Percentiles rank a stretch among this genome's conserved stretches.
phyloP scores from a whole-genome alignment of 179 eudicot species.

The Monotropa hypopitys region DNA sequence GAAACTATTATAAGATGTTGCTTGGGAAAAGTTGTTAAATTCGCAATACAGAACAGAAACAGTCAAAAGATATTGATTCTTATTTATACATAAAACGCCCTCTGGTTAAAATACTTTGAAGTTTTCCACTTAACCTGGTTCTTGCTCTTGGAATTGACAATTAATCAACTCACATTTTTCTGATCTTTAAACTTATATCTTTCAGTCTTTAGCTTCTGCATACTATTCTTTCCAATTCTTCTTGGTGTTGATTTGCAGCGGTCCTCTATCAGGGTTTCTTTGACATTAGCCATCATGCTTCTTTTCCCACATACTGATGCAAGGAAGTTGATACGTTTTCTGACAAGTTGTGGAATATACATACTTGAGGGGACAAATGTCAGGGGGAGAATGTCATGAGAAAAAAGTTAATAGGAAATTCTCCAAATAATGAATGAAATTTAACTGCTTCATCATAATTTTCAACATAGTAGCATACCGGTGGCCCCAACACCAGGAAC shows the following conservation, averaged over 20 bases:
- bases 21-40: neutral
- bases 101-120: neutral
- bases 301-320: neutral
- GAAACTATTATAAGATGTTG: neutral
- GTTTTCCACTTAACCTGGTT: neutral
- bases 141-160: neutral
- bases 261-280: neutral
- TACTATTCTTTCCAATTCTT: neutral
- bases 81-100: neutral
- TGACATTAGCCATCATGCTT: neutral
- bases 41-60: neutral
- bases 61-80: neutral
- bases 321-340: neutral
- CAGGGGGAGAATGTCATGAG: too few species aligned
- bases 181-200: neutral
- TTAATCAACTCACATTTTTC: neutral
- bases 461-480: neutral
- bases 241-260: neutral
- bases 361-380: neutral
- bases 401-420: neutral
- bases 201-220: neutral
- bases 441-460: neutral
- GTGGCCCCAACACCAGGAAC: neutral
- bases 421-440: neutral
- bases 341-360: neutral